These are phyloP conservation scores for Pulveroboletus sp. DNA, from an alignment of 768 basidiomycete genomes.

Conservation along the genomic window DNA sequence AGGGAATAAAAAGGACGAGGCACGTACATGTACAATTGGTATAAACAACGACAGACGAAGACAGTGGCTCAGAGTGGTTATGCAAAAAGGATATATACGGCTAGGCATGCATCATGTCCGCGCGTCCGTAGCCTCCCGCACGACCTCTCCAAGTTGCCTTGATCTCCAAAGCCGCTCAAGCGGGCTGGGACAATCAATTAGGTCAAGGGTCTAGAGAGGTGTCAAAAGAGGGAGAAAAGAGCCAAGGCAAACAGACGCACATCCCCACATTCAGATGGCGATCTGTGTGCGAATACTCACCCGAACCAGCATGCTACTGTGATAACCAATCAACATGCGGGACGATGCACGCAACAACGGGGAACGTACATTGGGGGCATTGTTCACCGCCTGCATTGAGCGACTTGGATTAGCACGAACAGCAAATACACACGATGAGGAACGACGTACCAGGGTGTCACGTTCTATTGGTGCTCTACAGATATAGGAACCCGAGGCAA, in stretches of 20 bases:
- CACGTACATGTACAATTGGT: not conserved
- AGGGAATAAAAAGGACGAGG: not conserved
- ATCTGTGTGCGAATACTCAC: not conserved
- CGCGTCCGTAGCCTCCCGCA: not conserved
- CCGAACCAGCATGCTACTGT: not conserved
- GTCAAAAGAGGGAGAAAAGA: not conserved
- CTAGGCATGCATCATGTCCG: conserved; percentile 1
- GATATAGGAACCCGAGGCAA: conserved; percentile 15
- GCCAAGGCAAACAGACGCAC: not conserved
- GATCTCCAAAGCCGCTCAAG: not conserved
- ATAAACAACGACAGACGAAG: not conserved
- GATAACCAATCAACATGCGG: not conserved
- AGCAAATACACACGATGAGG: not conserved
- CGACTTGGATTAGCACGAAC: not conserved
- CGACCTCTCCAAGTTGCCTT: not conserved
- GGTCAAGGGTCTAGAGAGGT: not conserved
- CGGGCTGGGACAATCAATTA: not conserved
- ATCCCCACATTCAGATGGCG: not conserved
- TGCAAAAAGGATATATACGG: conserved; percentile 3
- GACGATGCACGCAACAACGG: not conserved
- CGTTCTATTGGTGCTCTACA: conserved; percentile 10
- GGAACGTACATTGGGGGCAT: conserved; percentile 6
- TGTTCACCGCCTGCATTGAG: conserved; percentile 1
- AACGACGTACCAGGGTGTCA: conserved; percentile 8
- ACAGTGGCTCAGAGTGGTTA: not conserved